Evolutionary conservation across 257 asterid genomes (phyloP), one percentile per base, ranked within the genome.

Genomic region (Plantago ovata): DNA sequence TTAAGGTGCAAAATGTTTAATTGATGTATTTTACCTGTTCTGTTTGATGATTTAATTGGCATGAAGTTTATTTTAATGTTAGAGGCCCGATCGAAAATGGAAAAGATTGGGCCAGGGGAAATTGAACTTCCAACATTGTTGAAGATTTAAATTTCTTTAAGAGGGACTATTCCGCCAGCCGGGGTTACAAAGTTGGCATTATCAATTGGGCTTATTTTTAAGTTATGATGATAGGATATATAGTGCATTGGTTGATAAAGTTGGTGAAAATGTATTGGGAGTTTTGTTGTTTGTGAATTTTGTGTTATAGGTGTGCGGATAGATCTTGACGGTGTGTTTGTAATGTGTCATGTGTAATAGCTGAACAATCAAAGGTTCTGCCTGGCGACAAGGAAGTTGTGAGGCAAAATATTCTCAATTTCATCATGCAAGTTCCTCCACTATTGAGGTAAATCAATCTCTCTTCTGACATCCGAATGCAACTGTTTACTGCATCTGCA

Each of bases 321-420:
- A 48, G 19, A 28, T 28, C 36, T 3, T 28, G 36, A 28, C 6
- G n/a, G n/a, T 28, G 36, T 28, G 36, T 18, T n/a, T 22, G n/a
- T 22, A 33, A 53, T 38, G 47, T 48, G n/a, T 67, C 62, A 32
- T 11, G 62, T 55, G 9, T 68, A 46, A 58, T 77, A 93, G 99
- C 80, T 55, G 97, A 82, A 75, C 92, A 77, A 62, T 79, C 95
- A 18, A 89, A 78, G 76, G 84, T 93, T 38, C 50, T 80, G 74
- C 93, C 85, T 9, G 72, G 73, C 42, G 99, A 93, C 69, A 93
- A 93, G 84, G 99, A 89, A 43, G 72, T 86, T 63, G 96, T 93
- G 74, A 86, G 99, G 62, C 93, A 86, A 77, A 82, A 83, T 74
- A 78, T 93, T 64, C 90, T 93, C 68, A 81, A 77, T 70, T 89